These are phyloP conservation scores for Pythium periplocum DNA, from an alignment of 352 stramenopile species.

Conservation along the genomic window DNA sequence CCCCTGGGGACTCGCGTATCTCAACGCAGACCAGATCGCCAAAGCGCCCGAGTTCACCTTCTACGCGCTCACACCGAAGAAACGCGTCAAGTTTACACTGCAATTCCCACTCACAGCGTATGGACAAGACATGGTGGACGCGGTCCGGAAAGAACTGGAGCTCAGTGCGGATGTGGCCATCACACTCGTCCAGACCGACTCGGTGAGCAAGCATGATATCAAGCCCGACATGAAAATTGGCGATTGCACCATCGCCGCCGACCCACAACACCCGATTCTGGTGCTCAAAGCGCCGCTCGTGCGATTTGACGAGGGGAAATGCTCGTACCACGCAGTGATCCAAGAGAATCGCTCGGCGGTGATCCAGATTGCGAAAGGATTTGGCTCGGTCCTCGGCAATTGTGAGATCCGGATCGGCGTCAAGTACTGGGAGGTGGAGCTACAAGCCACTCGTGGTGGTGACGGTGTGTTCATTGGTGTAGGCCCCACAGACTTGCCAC, in stretches of 20 bases:
- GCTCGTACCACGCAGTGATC: slow-evolving; percentile 44
- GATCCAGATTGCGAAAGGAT: slow-evolving; percentile 58
- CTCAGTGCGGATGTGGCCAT: slow-evolving; percentile 49
- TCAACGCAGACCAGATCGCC: slow-evolving; percentile 53
- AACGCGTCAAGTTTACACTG: slow-evolving; percentile 67
- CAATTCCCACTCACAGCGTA: slow-evolving; percentile 48
- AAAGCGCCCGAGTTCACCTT: slow-evolving; percentile 67
- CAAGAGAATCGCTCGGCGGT: slow-evolving; percentile 46
- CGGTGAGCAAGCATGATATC: slow-evolving; percentile 68
- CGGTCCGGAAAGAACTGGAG: slow-evolving; percentile 44
- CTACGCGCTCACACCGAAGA: slow-evolving; percentile 55
- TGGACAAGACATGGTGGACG: slow-evolving; percentile 50
- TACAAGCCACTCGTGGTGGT: slow-evolving; percentile 39
- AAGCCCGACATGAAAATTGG: slow-evolving; percentile 43
- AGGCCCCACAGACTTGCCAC: slow-evolving; percentile 36
- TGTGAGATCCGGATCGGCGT: slow-evolving; percentile 48
- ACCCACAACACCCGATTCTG: slow-evolving; percentile 59
- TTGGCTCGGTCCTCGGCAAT: slow-evolving; percentile 57
- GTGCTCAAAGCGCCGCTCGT: slow-evolving; percentile 61
- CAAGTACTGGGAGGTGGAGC: slow-evolving; percentile 81
- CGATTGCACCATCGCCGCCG: slow-evolving; percentile 60
- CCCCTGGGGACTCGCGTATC: slow-evolving; percentile 67
- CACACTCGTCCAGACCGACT: slow-evolving; percentile 71
- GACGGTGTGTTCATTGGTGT: slow-evolving; percentile 76
- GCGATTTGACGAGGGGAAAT: slow-evolving; percentile 61